Evolutionary conservation across 257 asterid genomes (phyloP), one percentile per base, ranked within the genome.

Genomic region (Osmanthus fragrans): DNA sequence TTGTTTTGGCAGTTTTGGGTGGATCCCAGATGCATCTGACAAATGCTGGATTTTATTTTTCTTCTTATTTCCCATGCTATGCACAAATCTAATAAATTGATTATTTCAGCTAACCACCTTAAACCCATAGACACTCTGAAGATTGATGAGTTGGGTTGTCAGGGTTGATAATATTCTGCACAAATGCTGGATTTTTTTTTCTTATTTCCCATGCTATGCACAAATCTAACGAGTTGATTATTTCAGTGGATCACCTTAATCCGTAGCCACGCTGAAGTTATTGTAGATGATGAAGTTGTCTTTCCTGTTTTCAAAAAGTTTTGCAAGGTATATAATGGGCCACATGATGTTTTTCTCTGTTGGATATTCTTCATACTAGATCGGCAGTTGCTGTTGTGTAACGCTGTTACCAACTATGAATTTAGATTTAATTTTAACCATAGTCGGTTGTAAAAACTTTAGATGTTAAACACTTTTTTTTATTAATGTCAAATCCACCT

Each of bases 161-260:
- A 40, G 16, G 16, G 16, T 40, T 15, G 4, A 40, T 40, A 40
- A 40, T 40, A 40, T 40, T 40, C 49, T 10, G 16, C 49, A 12
- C 18, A 42, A 42, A 42, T 42, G 51, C 18, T 1, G 18, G 51
- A 11, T 42, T 42, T 42, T 42, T 42, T 45, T 11, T 68, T 16
- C 71, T 76, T 74, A 47, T 71, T 21, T 37, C 71, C 10, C 58
- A 51, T 39, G 33, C 47, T 30, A 8, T 68, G 10, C n/a, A 37
- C 76, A 77, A 70, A 45, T 75, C 77, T 75, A 33, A 81, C 65
- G 18, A 21, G 16, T 82, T 72, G 30, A 70, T 72, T 76, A 71
- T 85, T 82, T 73, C 94, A 96, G 99, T 96, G 99, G 99, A 92
- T 96, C 84, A 72, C 95, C 81, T 86, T 96, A 73, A 84, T 82